Percentiles rank a stretch among this genome's conserved stretches.
Evolutionary conservation across 2,329 filamentous ascomycete genomes (phyloP).

Genomic region (Aspergillus sp.): DNA sequence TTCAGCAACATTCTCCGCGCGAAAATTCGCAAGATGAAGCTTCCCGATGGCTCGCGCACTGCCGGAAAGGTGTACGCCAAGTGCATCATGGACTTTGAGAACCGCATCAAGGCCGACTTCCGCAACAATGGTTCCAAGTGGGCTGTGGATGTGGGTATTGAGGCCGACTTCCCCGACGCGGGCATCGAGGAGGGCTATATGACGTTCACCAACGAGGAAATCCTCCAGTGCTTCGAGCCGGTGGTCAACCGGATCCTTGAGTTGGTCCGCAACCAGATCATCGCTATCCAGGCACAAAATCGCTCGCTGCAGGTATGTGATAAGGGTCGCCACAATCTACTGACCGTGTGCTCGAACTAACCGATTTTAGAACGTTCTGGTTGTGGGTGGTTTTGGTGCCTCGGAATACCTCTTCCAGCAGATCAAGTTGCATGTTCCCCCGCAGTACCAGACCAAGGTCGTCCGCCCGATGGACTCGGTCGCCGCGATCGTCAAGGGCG

Average conservation of each 20-base stretch:
- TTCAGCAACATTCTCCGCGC: constrained; percentile 97
- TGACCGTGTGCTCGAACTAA: constrained; percentile 15
- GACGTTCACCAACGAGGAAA: constrained; percentile 99
- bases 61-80: constrained; percentile 98
- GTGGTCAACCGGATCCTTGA: constrained; percentile 97
- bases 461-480: constrained; percentile 99
- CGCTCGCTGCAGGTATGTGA: constrained; percentile 71
- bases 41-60: constrained; percentile 93
- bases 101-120: constrained; percentile 99
- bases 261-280: constrained; percentile 95
- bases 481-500: constrained; percentile 96
- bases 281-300: constrained; percentile 97
- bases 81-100: constrained; percentile 99
- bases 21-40: constrained; percentile 99
- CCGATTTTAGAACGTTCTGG: constrained; percentile 71
- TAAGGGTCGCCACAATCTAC: background rate
- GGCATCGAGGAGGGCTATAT: constrained; percentile 99
- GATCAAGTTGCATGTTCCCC: constrained; percentile 96
- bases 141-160: constrained; percentile 97
- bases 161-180: constrained; percentile 95
- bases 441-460: constrained; percentile 97
- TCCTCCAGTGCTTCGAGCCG: constrained; percentile 97
- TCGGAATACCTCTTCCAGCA: constrained; percentile 99
- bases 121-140: constrained; percentile 98
- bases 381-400: constrained; percentile 96